Conservation (phyloP, 225 moss, liverwort and hornwort species). For the Antitrichia curtipendula region DNA sequence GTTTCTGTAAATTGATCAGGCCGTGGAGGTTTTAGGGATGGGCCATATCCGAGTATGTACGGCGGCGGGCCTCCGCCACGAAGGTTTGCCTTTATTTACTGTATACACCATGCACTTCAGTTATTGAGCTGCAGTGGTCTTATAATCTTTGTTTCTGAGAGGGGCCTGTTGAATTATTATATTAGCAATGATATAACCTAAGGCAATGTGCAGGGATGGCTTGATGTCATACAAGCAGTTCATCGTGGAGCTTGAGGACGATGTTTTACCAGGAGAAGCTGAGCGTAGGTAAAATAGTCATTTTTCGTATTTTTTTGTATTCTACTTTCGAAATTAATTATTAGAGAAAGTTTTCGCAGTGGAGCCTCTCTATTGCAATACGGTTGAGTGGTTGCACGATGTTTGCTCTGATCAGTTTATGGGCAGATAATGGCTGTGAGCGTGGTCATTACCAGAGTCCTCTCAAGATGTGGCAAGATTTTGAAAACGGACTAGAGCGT, state of each 20-base stretch:
- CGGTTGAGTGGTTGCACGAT: not conserved
- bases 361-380: not conserved
- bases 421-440: not conserved
- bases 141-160: not conserved
- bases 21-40: conserved; percentile 84
- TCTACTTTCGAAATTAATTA: not conserved
- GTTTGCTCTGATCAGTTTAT: not conserved
- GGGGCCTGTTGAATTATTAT: not conserved
- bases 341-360: not conserved
- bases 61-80: conserved; percentile 51
- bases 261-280: conserved; percentile 93
- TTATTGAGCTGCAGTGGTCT: not conserved
- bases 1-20: conserved; percentile 17
- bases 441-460: not conserved
- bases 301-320: not conserved
- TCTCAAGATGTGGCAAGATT: not conserved
- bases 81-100: conserved; percentile 29
- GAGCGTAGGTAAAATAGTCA: conserved; percentile 63
- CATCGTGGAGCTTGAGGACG: conserved; percentile 98
- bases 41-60: conserved; percentile 50
- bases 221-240: conserved; percentile 99
- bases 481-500: not conserved
- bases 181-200: not conserved
- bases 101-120: not conserved
- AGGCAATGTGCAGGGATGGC: conserved; percentile 61